Conservation (phyloP, 257 asterid genomes). For the Solanum corneliomulleri region DNA sequence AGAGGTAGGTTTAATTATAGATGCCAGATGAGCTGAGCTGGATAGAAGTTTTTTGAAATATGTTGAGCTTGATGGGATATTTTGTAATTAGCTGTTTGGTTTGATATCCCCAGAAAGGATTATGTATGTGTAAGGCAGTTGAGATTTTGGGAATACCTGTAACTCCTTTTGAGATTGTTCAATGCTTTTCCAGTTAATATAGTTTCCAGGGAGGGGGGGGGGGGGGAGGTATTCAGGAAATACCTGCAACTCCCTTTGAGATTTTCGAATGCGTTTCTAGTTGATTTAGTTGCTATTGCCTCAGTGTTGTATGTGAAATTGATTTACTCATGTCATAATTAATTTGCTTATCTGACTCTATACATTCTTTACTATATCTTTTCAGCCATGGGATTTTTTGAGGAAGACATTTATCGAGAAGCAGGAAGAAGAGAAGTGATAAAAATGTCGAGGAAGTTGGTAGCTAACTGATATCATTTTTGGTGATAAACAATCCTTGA, state of each 20-base stretch:
- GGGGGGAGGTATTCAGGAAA: not conserved
- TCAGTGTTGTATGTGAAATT: not conserved
- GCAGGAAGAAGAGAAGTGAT: conserved; percentile 50
- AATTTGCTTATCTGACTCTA: not conserved
- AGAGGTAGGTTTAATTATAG: not conserved
- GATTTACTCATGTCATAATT: not conserved
- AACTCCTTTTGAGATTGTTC: not conserved
- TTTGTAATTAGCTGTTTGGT: not conserved
- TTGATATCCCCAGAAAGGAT: not conserved
- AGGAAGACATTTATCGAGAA: conserved; percentile 80
- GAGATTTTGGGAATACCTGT: not conserved
- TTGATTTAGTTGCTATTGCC: not conserved
- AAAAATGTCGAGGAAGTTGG: conserved; percentile 4
- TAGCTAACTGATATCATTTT: conserved; percentile 7
- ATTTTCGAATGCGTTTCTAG: not conserved
- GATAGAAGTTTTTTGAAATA: not conserved
- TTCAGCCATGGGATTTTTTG: conserved; percentile 85
- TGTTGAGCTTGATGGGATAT: not conserved
- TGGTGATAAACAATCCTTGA: conserved; percentile 20
- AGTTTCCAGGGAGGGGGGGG: not conserved
- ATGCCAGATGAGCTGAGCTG: not conserved
- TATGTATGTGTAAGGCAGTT: not conserved
- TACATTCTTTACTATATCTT: not conserved
- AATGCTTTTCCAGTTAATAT: not conserved
- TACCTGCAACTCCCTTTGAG: not conserved